phyloP scores from a whole-genome alignment of 2,329 filamentous ascomycete species.

The Colletotrichum caudatum region DNA sequence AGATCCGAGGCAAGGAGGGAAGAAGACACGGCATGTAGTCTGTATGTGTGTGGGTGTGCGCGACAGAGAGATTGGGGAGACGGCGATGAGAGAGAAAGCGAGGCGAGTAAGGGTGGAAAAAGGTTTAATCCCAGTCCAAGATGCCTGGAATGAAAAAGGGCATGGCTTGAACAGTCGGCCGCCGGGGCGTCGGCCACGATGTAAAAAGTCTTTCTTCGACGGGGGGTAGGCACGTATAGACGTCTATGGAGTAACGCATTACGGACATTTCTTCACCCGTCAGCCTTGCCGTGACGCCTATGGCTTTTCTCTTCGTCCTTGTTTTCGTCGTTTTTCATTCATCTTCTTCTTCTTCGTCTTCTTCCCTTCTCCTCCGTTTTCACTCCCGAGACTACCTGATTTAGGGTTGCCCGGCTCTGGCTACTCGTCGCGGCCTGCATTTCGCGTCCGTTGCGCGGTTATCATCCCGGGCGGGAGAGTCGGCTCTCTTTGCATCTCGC shows the following conservation, averaged over 20 bases:
- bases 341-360: neutral
- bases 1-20: neutral
- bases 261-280: constrained; percentile 36
- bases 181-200: constrained; percentile 37
- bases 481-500: neutral
- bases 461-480: neutral
- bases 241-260: constrained; percentile 42
- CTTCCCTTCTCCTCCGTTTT: neutral
- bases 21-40: neutral
- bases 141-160: constrained; percentile 27
- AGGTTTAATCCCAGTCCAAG: constrained; percentile 21
- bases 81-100: neutral
- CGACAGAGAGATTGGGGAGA: neutral
- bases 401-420: neutral
- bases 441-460: neutral
- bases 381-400: neutral
- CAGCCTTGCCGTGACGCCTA: no score
- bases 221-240: constrained; percentile 39
- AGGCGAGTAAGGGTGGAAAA: constrained; percentile 7
- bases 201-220: constrained; percentile 42
- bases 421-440: neutral
- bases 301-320: neutral
- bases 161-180: constrained; percentile 34
- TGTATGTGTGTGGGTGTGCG: neutral
- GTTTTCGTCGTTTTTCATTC: neutral